Conservation (phyloP, 192 early-diverging fungal species). For the Funneliformis mosseae region DNA sequence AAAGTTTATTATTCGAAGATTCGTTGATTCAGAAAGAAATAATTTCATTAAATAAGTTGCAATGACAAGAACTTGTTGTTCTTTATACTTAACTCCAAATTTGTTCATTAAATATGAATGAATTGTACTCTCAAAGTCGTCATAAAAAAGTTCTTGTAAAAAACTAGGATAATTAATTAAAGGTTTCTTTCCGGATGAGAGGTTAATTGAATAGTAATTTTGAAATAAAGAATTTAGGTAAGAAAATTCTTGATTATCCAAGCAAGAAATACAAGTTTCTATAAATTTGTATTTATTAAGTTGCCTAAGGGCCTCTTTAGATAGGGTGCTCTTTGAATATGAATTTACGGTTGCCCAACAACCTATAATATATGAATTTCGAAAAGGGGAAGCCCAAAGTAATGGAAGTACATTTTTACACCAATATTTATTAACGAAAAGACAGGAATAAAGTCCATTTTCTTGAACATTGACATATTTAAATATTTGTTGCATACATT, state of each 20-base stretch:
- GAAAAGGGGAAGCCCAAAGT: not conserved
- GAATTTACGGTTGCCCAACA: not conserved
- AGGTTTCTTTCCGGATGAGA: not conserved
- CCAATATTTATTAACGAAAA: not conserved
- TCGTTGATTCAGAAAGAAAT: not conserved
- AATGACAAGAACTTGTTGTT: not conserved
- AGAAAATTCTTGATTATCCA: not conserved
- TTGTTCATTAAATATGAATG: not conserved
- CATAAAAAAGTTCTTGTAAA: not conserved
- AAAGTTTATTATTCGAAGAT: not conserved
- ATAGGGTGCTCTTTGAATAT: not conserved
- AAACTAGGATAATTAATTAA: not conserved
- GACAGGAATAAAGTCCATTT: not conserved
- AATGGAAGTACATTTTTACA: not conserved
- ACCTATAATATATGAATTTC: not conserved
- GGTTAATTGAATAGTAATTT: not conserved
- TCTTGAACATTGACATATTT: not conserved
- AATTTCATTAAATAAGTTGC: not conserved
- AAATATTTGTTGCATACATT: not conserved
- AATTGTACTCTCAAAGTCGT: not conserved
- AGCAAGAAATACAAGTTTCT: not conserved
- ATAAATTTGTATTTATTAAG: not conserved
- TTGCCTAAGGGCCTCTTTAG: not conserved
- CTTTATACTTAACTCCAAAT: not conserved
- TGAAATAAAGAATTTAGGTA: not conserved